Percentiles rank a stretch among this genome's conserved stretches.
Conservation (phyloP, 495 filamentous ascomycete species). For the Neurospora sp. region DNA sequence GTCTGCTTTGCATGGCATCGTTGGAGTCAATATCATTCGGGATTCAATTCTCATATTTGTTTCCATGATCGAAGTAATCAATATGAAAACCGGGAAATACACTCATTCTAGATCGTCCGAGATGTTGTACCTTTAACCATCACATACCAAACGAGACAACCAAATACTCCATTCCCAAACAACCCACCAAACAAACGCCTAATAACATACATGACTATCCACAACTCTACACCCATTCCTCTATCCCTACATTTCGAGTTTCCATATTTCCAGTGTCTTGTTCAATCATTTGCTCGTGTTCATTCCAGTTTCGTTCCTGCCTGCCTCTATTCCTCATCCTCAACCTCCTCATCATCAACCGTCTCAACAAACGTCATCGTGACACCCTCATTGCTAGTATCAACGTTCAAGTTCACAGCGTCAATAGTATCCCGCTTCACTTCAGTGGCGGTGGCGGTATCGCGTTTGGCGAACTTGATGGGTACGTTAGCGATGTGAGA, state of each 20-base stretch:
- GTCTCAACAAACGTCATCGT: conserved; percentile 42
- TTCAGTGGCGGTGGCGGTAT: background rate
- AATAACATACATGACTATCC: background rate
- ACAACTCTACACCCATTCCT: background rate
- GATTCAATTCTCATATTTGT: background rate
- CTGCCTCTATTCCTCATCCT: conserved; percentile 2
- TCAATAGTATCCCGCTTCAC: conserved; percentile 17
- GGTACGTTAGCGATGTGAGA: conserved; percentile 10
- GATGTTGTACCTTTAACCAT: background rate
- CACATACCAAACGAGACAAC: background rate
- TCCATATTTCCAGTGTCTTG: background rate
- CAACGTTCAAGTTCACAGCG: conserved; percentile 39
- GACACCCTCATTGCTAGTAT: conserved; percentile 31
- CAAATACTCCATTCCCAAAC: background rate
- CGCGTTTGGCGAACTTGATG: conserved; percentile 16
- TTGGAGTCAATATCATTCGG: background rate
- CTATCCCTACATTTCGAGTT: background rate
- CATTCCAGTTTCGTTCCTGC: background rate
- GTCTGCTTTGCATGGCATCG: background rate
- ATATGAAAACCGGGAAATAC: background rate
- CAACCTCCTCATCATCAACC: conserved; percentile 27
- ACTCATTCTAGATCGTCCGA: background rate
- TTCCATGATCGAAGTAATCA: background rate
- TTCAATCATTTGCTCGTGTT: background rate
- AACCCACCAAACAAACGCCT: background rate